Conservation (phyloP, 306 rosid genomes). For the Vigna reflexopilosa region DNA sequence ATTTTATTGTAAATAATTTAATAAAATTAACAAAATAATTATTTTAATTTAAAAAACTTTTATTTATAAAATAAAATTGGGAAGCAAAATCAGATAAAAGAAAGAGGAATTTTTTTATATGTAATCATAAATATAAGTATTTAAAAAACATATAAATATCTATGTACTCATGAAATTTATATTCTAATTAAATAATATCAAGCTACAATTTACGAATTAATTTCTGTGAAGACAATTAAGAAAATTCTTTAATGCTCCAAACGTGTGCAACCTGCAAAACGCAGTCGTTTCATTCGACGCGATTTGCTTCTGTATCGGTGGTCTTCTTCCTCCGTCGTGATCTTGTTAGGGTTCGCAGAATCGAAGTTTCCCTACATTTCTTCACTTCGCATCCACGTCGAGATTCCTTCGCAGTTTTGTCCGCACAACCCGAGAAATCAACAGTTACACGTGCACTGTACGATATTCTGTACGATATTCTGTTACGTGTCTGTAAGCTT, state of each 20-base stretch:
- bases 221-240: no score
- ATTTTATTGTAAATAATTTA: no score
- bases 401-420: not conserved
- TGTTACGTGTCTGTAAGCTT: conserved; percentile 6
- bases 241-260: not conserved
- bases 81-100: no score
- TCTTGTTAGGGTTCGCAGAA: conserved; percentile 43
- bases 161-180: no score
- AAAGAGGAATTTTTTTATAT: no score
- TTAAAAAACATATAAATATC: no score
- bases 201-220: no score
- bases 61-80: no score
- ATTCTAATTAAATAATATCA: no score
- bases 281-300: not conserved
- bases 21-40: no score
- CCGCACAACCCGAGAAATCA: not conserved
- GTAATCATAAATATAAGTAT: no score
- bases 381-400: not conserved
- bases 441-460: not conserved
- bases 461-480: conserved; percentile 14
- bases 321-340: conserved; percentile 28
- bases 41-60: no score
- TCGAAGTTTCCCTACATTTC: not conserved
- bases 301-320: conserved; percentile 8
- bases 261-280: not conserved